A percentile compares a stretch with the other conserved stretches of the same genome.
phyloP scores from a whole-genome alignment of 352 stramenopile species.

The Globisporangium viniferum region DNA sequence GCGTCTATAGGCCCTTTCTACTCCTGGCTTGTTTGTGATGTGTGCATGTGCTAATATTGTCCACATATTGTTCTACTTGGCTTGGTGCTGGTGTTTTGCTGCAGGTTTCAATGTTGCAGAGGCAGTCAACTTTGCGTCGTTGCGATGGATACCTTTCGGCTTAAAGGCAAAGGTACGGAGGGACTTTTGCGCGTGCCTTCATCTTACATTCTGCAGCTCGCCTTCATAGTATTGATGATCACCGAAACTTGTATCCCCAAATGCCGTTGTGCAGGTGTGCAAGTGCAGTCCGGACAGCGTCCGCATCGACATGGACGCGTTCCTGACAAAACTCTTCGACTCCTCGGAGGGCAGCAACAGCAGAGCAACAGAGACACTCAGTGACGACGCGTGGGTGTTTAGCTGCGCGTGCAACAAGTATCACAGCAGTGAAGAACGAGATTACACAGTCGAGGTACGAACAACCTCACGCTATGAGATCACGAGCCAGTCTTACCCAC shows the following conservation, averaged over 20 bases:
- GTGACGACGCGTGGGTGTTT: constrained; percentile 66
- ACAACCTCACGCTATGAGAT: background rate
- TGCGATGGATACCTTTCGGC: constrained; percentile 80
- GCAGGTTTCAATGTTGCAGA: constrained; percentile 91
- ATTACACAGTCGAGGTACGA: constrained; percentile 50
- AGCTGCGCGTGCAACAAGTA: constrained; percentile 69
- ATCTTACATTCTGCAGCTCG: background rate
- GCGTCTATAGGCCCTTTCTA: background rate
- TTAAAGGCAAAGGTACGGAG: constrained; percentile 65
- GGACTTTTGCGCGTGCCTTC: background rate
- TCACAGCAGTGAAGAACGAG: constrained; percentile 50
- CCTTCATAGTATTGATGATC: background rate
- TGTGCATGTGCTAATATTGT: background rate
- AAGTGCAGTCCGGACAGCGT: constrained; percentile 83
- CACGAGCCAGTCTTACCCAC: background rate
- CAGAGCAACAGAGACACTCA: constrained; percentile 31
- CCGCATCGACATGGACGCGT: constrained; percentile 83
- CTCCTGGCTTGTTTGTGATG: background rate
- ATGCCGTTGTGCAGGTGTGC: constrained; percentile 40
- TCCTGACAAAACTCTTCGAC: constrained; percentile 70
- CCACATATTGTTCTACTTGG: background rate
- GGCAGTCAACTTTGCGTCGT: constrained; percentile 87
- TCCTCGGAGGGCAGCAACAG: constrained; percentile 17
- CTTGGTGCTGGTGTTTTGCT: background rate
- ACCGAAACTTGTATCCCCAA: background rate